Evolutionary conservation across 495 filamentous ascomycete genomes (phyloP).

Genomic region (Aspergillus biplanus): DNA sequence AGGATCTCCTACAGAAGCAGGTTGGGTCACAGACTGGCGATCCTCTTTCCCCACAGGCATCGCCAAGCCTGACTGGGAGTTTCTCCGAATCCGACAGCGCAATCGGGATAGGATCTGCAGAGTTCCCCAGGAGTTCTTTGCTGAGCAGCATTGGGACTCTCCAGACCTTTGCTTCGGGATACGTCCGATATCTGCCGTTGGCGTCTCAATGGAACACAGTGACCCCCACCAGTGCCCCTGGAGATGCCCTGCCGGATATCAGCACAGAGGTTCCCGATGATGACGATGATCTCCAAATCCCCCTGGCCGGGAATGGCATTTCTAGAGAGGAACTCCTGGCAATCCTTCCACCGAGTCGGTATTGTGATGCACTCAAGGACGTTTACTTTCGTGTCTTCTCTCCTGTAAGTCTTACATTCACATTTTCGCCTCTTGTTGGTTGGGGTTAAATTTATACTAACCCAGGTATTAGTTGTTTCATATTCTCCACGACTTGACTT

Average conservation of each 20-base stretch:
- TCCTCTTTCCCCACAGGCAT: slow-evolving; percentile 35
- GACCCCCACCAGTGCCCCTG: slow-evolving; percentile 31
- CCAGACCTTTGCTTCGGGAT: slow-evolving; percentile 41
- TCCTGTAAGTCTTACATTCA: slow-evolving; percentile 29
- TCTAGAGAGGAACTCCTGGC: slow-evolving; percentile 38
- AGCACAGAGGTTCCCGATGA: slow-evolving; percentile 41
- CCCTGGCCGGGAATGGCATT: slow-evolving; percentile 33
- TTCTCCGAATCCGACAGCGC: slow-evolving; percentile 38
- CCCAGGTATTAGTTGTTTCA: slow-evolving; percentile 36
- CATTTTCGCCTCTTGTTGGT: not conserved
- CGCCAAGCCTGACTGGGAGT: slow-evolving; percentile 37
- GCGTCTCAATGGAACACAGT: slow-evolving; percentile 42
- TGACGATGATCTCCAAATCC: slow-evolving; percentile 43
- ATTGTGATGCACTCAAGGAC: slow-evolving; percentile 45
- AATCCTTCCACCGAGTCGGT: slow-evolving; percentile 41
- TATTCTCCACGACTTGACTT: slow-evolving; percentile 53
- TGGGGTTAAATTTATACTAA: not conserved
- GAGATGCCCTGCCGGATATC: slow-evolving; percentile 33
- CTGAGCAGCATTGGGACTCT: slow-evolving; percentile 35
- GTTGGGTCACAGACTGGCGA: slow-evolving; percentile 26
- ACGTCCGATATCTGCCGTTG: slow-evolving; percentile 46
- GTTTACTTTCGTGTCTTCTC: slow-evolving; percentile 48
- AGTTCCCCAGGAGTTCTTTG: slow-evolving; percentile 24
- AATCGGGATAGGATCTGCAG: slow-evolving; percentile 24
- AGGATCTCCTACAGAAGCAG: slow-evolving; percentile 44